Conservation (phyloP, 495 filamentous ascomycete genomes). For the Bacidia gigantensis region DNA sequence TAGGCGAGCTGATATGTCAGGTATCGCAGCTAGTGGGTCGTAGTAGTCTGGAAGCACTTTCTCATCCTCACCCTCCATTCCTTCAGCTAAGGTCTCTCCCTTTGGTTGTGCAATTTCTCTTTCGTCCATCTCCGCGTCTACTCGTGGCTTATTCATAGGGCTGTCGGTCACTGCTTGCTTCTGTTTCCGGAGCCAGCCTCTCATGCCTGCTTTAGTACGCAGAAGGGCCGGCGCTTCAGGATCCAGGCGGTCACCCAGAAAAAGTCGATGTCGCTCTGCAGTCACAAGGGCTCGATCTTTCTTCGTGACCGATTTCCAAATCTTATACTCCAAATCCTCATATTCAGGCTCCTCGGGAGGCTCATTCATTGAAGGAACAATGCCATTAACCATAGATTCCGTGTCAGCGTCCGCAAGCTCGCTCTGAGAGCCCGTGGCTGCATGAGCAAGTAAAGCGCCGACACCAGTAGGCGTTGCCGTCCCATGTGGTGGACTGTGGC, state of each 20-base stretch:
- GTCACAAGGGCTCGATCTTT: slow-evolving; percentile 85
- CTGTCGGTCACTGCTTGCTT: slow-evolving; percentile 44
- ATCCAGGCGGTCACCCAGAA: slow-evolving; percentile 73
- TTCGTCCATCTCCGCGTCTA: slow-evolving; percentile 31
- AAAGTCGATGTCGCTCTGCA: slow-evolving; percentile 62
- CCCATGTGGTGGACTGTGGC: slow-evolving; percentile 65
- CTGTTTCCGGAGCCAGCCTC: slow-evolving; percentile 63
- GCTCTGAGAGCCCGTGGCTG: slow-evolving; percentile 47
- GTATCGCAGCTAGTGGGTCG: slow-evolving; percentile 70
- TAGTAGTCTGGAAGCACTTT: slow-evolving; percentile 83
- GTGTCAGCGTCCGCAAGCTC: slow-evolving; percentile 77
- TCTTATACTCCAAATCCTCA: slow-evolving; percentile 85
- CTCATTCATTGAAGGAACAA: slow-evolving; percentile 27
- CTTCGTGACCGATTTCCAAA: slow-evolving; percentile 98
- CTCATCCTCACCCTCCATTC: slow-evolving; percentile 75
- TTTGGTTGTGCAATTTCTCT: slow-evolving; percentile 35
- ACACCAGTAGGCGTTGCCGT: slow-evolving; percentile 66
- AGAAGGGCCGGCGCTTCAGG: slow-evolving; percentile 76
- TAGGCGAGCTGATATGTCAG: slow-evolving; percentile 61
- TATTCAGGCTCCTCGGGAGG: slow-evolving; percentile 38
- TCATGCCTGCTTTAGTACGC: slow-evolving; percentile 63
- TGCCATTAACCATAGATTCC: slow-evolving; percentile 43
- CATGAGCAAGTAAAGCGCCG: slow-evolving; percentile 46
- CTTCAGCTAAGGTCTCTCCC: slow-evolving; percentile 71
- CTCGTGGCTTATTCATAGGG: slow-evolving; percentile 23